Evolutionary conservation across 805 yeast genomes (phyloP).

Genomic region (Blastobotrys peoriensis): DNA sequence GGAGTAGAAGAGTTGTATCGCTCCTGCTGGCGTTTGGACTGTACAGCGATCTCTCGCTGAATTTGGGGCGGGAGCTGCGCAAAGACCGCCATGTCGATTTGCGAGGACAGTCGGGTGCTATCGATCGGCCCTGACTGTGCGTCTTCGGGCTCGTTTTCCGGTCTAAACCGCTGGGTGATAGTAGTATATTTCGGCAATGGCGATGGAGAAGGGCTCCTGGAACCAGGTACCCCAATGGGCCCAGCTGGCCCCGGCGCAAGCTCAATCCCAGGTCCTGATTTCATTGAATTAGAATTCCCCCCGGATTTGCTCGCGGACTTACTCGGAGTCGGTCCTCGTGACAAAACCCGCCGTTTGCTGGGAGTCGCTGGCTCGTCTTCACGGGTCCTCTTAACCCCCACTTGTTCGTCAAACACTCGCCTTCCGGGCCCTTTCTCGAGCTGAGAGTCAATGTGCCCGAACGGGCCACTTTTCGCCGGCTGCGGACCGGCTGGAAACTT

Average conservation of each 20-base stretch:
- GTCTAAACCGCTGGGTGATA: background rate
- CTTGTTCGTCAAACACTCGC: background rate
- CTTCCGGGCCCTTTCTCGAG: background rate
- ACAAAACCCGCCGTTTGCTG: background rate
- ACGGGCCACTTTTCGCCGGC: background rate
- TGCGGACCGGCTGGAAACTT: too few species aligned
- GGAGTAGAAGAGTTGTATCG: background rate
- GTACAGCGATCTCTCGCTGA: slow-evolving; percentile 45
- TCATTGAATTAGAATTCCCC: too few species aligned
- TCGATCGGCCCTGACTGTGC: background rate
- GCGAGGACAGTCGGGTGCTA: background rate
- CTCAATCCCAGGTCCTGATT: too few species aligned
- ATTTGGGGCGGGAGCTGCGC: slow-evolving; percentile 60
- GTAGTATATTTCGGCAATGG: background rate
- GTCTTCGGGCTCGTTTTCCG: background rate
- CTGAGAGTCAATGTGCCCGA: background rate
- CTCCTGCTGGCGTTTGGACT: background rate
- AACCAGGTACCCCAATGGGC: slow-evolving; percentile 12
- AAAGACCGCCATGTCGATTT: slow-evolving; percentile 63
- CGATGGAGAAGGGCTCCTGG: slow-evolving; percentile 6
- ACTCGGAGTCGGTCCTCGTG: slow-evolving; percentile 9
- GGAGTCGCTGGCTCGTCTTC: too few species aligned
- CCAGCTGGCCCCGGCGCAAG: too few species aligned
- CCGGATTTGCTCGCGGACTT: too few species aligned
- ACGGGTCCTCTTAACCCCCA: background rate